phyloP scores from a whole-genome alignment of 225 moss, liverwort and hornwort species.

The Bryum argenteum region DNA sequence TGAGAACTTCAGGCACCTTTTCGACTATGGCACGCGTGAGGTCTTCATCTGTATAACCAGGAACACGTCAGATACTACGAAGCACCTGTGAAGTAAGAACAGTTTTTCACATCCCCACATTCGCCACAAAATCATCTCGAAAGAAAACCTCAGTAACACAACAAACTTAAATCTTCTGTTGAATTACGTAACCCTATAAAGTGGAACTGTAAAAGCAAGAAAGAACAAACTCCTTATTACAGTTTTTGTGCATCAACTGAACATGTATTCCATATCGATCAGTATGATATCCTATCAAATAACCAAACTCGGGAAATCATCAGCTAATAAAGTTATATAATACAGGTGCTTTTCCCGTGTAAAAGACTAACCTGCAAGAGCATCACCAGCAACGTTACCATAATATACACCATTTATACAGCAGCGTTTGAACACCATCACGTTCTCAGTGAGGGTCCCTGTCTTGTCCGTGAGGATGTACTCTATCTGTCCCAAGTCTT shows the following conservation, averaged over 20 bases:
- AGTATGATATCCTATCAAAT: too few species aligned
- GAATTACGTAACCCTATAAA: not conserved
- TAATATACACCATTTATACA: constrained; percentile 80
- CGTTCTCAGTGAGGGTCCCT: constrained; percentile 95
- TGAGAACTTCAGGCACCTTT: constrained; percentile 73
- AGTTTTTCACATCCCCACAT: constrained; percentile 9
- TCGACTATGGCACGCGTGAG: constrained; percentile 57
- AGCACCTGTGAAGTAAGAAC: constrained; percentile 9
- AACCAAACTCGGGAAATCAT: not conserved
- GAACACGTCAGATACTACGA: constrained; percentile 25
- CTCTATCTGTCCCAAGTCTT: constrained; percentile 97
- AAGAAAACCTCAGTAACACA: not conserved
- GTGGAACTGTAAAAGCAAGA: not conserved
- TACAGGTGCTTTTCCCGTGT: not conserved
- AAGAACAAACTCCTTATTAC: not conserved
- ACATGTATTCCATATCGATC: not conserved
- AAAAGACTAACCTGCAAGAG: constrained; percentile 58
- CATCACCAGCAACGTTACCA: constrained; percentile 62
- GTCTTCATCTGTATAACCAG: constrained; percentile 56
- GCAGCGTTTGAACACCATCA: constrained; percentile 89
- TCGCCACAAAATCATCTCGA: constrained; percentile 7
- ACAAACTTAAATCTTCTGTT: not conserved
- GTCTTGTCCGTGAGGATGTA: constrained; percentile 98
- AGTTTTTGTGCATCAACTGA: not conserved
- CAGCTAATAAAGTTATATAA: constrained; percentile 13